Conservation (phyloP, 1,139 yeast genomes). For the Pichia sp. region DNA sequence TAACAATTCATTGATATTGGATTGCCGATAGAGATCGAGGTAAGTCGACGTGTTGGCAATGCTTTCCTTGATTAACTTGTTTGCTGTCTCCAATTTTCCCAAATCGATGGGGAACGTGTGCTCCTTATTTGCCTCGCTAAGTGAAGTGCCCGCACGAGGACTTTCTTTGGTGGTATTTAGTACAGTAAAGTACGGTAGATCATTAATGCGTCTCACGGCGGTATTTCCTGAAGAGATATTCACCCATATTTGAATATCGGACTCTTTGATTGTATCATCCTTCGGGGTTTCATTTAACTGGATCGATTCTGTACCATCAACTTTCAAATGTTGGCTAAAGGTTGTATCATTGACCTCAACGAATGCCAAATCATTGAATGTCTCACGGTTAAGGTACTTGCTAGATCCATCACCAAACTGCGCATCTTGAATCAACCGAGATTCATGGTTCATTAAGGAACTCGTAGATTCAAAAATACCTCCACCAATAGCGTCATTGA, state of each 20-base stretch:
- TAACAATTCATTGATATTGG: slow-evolving; percentile 23
- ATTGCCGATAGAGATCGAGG: slow-evolving; percentile 19
- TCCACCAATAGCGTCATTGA: slow-evolving; percentile 7
- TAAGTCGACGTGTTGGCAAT: slow-evolving; percentile 22
- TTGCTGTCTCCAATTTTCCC: slow-evolving; percentile 21
- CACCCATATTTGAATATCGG: slow-evolving; percentile 24
- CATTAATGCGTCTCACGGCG: slow-evolving; percentile 17
- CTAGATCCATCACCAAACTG: slow-evolving; percentile 19
- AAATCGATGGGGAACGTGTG: slow-evolving; percentile 20
- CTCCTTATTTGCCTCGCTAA: slow-evolving; percentile 6
- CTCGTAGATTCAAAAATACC: slow-evolving; percentile 20
- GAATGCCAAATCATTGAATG: slow-evolving; percentile 26
- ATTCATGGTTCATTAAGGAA: slow-evolving; percentile 23
- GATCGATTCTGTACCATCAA: slow-evolving; percentile 11
- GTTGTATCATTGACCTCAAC: slow-evolving; percentile 20
- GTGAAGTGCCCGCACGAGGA: slow-evolving; percentile 12
- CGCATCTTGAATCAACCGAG: slow-evolving; percentile 22
- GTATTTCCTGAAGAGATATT: slow-evolving; percentile 20
- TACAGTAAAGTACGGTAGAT: slow-evolving; percentile 20
- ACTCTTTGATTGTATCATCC: slow-evolving; percentile 4
- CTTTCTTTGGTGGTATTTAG: slow-evolving; percentile 10
- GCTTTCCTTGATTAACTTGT: slow-evolving; percentile 21
- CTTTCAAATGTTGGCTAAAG: slow-evolving; percentile 6
- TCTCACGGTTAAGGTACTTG: slow-evolving; percentile 14
- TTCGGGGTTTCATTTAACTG: slow-evolving; percentile 7